A percentile compares a stretch with the other conserved stretches of the same genome.
phyloP scores from a whole-genome alignment of 169 alveolate genomes.

The Babesia sp. region DNA sequence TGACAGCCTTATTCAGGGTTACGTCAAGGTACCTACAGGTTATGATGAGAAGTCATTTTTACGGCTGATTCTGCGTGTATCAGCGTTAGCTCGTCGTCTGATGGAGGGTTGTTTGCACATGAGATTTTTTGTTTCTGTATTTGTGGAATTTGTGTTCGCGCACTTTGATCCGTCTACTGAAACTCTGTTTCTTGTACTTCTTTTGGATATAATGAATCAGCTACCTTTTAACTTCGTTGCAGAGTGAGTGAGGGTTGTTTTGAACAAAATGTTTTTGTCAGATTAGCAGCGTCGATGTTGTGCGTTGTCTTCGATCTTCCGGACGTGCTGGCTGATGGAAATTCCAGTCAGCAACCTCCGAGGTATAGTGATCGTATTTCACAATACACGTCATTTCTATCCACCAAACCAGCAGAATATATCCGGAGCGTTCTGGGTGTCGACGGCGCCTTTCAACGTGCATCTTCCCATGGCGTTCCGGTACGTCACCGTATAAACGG shows the following conservation, averaged over 20 bases:
- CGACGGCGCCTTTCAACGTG: not conserved
- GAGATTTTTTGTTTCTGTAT: slow-evolving; percentile 40
- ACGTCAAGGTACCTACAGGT: no score
- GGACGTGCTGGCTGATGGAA: not conserved
- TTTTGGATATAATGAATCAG: slow-evolving; percentile 21
- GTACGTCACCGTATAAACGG: slow-evolving; percentile 15
- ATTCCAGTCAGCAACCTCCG: not conserved
- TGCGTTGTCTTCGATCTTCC: slow-evolving; percentile 17
- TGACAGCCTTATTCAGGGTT: no score
- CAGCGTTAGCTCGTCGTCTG: not conserved
- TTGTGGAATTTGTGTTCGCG: slow-evolving; percentile 56
- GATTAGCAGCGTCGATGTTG: slow-evolving; percentile 11
- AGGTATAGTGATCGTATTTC: not conserved
- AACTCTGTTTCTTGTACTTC: slow-evolving; percentile 16
- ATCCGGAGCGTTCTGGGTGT: not conserved
- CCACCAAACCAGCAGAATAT: not conserved
- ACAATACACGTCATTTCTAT: not conserved
- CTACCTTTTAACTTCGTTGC: slow-evolving; percentile 50
- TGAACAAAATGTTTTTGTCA: not conserved
- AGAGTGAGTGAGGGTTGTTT: slow-evolving; percentile 8
- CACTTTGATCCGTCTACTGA: slow-evolving; percentile 33
- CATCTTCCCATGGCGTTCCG: not conserved
- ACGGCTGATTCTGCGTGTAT: not conserved
- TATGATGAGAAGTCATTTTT: no score
- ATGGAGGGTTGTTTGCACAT: slow-evolving; percentile 39